phyloP scores from a whole-genome alignment of 306 rosid genomes.

The Rubus parviflorus region DNA sequence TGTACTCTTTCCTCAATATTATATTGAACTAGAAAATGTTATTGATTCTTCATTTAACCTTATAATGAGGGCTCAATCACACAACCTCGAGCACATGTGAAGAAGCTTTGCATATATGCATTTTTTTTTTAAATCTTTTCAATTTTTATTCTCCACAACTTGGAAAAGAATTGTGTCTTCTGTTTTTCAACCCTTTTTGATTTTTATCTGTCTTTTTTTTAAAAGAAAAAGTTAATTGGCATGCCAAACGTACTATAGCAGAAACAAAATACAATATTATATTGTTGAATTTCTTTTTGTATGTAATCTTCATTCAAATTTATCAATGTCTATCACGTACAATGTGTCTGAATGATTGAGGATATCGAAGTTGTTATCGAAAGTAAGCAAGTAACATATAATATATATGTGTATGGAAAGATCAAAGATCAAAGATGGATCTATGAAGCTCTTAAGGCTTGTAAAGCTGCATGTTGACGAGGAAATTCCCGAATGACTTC shows the following conservation, averaged over 20 bases:
- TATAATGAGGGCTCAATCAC: neutral
- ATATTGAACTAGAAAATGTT: neutral
- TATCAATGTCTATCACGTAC: too few relatives aligned
- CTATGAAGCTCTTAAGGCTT: too few relatives aligned
- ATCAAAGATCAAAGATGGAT: too few relatives aligned
- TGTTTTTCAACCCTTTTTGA: neutral
- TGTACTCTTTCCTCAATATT: conserved; percentile 15
- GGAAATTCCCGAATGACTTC: neutral
- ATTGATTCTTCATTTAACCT: neutral
- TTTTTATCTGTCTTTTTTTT: neutral
- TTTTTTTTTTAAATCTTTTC: too few relatives aligned
- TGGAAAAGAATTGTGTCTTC: neutral
- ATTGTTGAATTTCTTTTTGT: too few relatives aligned
- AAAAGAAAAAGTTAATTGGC: neutral
- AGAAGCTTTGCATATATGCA: neutral
- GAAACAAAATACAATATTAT: neutral
- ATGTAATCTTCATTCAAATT: too few relatives aligned
- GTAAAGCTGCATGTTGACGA: neutral
- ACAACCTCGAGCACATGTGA: conserved; percentile 10
- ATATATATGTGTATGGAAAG: too few relatives aligned
- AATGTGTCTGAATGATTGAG: too few relatives aligned
- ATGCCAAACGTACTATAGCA: neutral
- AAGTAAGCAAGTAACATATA: too few relatives aligned
- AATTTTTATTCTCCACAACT: neutral
- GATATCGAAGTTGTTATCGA: too few relatives aligned